Conservation (phyloP, 768 basidiomycete genomes). For the Kwoniella botswanensis region DNA sequence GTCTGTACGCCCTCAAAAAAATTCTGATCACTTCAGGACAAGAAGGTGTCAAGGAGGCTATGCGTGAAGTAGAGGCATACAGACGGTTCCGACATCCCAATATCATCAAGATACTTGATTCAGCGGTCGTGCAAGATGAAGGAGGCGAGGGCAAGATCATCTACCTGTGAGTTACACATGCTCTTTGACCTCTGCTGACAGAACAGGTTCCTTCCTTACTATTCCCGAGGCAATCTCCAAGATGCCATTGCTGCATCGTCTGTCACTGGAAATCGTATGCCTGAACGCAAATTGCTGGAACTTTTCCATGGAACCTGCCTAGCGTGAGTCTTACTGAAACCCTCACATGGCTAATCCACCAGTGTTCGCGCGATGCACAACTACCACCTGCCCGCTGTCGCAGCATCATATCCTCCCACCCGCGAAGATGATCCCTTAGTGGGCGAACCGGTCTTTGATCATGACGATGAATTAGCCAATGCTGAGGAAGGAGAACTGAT, state of each 20-base stretch:
- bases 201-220: conserved; percentile 71
- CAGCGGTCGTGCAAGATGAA: conserved; percentile 90
- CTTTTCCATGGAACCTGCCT: conserved; percentile 94
- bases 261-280: conserved; percentile 78
- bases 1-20: conserved; percentile 95
- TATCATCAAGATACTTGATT: conserved; percentile 94
- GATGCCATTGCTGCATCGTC: conserved; percentile 87
- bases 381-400: conserved; percentile 67
- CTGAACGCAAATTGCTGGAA: conserved; percentile 84
- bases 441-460: conserved; percentile 75
- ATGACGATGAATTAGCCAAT: conserved; percentile 70
- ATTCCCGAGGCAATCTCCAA: conserved; percentile 81
- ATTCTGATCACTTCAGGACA: conserved; percentile 54
- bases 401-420: conserved; percentile 46
- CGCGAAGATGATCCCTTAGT: conserved; percentile 70
- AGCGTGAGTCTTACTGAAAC: conserved; percentile 61
- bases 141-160: conserved; percentile 93
- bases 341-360: too few species aligned
- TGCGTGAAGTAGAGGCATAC: conserved; percentile 84
- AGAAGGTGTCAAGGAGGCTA: conserved; percentile 70
- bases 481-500: conserved; percentile 65
- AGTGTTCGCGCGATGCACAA: conserved; percentile 88
- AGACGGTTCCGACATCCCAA: conserved; percentile 95
- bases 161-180: conserved; percentile 65
- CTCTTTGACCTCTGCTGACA: conserved; percentile 16